phyloP scores from a whole-genome alignment of 345 rosid species.

The Camelina sativa region DNA sequence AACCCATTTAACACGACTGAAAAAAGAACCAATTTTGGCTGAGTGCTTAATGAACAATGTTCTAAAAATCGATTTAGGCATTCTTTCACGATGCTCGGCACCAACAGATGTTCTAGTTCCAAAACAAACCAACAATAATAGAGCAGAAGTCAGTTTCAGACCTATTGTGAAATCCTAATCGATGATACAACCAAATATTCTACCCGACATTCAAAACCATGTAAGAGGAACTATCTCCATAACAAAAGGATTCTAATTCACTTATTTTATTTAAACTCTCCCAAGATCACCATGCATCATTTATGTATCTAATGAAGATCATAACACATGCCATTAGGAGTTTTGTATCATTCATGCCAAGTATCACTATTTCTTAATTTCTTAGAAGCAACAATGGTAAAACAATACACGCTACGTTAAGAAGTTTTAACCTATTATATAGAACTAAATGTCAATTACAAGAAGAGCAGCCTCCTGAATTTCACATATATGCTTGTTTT shows the following conservation, averaged over 20 bases:
- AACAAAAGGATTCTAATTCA: background rate
- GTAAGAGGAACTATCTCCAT: too few relatives aligned
- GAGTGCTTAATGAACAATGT: too few relatives aligned
- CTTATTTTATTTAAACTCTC: background rate
- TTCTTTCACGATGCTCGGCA: too few relatives aligned
- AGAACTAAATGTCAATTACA: background rate
- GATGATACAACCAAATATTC: background rate
- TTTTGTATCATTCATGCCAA: background rate
- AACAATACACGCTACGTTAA: background rate
- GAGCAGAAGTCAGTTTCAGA: background rate
- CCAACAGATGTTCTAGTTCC: too few relatives aligned
- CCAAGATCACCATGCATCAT: background rate
- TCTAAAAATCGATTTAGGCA: too few relatives aligned
- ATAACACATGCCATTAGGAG: background rate
- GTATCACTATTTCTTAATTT: background rate
- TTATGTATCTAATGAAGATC: background rate
- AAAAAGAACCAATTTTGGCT: too few relatives aligned
- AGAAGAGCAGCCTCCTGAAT: too few relatives aligned
- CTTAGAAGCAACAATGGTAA: background rate
- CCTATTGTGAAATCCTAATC: background rate
- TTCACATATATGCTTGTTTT: background rate
- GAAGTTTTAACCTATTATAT: background rate
- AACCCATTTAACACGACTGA: background rate
- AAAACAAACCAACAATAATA: too few relatives aligned
- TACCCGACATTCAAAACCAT: background rate